These are phyloP conservation scores for Diaporthe eres DNA, from an alignment of 2,329 filamentous ascomycete species.

Conservation along the genomic window DNA sequence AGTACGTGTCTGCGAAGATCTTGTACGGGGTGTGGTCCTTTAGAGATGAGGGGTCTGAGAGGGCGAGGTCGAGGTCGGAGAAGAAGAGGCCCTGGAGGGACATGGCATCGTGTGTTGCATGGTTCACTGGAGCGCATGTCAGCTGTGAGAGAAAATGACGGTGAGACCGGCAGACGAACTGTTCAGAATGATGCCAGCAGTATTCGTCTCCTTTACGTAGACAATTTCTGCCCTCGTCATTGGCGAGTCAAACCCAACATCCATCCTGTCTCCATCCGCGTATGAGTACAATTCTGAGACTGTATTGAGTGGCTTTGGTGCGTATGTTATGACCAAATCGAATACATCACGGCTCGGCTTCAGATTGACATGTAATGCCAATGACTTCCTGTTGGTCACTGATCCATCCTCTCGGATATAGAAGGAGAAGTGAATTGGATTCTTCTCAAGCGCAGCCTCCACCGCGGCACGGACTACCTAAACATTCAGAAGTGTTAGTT, in stretches of 20 bases:
- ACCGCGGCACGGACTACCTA: neutral
- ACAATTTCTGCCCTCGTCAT: conserved; percentile 10
- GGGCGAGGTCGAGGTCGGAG: conserved; percentile 3
- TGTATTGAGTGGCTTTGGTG: conserved; percentile 3
- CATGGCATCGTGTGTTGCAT: conserved; percentile 11
- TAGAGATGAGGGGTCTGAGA: neutral
- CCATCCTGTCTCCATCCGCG: neutral
- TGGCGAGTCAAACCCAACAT: neutral
- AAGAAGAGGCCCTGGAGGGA: conserved; percentile 1
- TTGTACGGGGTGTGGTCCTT: conserved; percentile 7
- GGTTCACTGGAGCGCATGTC: neutral
- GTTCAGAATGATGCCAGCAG: neutral
- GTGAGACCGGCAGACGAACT: neutral
- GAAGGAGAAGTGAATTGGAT: neutral
- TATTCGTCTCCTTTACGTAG: neutral
- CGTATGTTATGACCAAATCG: conserved; percentile 5
- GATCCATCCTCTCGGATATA: conserved; percentile 17
- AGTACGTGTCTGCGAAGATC: conserved; percentile 25
- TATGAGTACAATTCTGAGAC: neutral
- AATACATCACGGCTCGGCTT: conserved; percentile 9
- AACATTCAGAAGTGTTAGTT: neutral
- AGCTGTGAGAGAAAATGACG: neutral
- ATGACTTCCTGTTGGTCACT: conserved; percentile 14
- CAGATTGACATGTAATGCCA: neutral
- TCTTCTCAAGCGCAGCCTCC: conserved; percentile 22